Evolutionary conservation across 768 basidiomycete species (phyloP), one percentile per base, ranked within the genome.

Genomic region (Tricholoma matsutake): DNA sequence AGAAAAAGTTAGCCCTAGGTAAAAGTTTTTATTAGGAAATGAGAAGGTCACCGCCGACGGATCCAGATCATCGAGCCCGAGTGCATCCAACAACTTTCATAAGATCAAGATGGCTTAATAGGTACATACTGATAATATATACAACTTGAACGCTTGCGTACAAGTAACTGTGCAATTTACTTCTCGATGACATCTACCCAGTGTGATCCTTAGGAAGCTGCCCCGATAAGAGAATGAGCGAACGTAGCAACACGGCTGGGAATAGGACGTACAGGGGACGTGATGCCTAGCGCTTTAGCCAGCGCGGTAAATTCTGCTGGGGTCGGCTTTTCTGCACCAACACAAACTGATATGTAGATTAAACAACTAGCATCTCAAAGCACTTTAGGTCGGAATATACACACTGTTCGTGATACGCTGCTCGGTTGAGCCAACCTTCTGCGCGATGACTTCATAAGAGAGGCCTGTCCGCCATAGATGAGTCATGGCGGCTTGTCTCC

Each of bases 321-420:
- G 8, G 81, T 82, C 13, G 87, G 79, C 60, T 66, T 79, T 4
- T 13, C 37, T 0, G 18, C 64, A 6, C 80, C 85, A 10, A 76
- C 75, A 71, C 82, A 78, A 64, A 88, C 87, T 88, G 37, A 43
- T 8, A 13, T 62, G 4, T 0, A 3, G 20, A 41, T 29, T 3
- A 37, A 16, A 54, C 18, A 20, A 22, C 39, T 35, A 7, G 29
- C 37, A 43, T 35, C 28, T 16, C 20, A 9, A 1, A 31, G 43
- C 59, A 31, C 34, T 6, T 29, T 25, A 37, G 22, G 22, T 25
- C 22, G 16, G 34, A 14, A 28, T 52, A 43, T 8, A 75, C 82
- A 61, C 65, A 90, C 89, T 81, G 49, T 80, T 79, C 47, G 74
- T 72, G 54, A 91, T 80, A 58, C 80, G 85, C 34, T 80, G 72